Percentiles rank a stretch among this genome's conserved stretches.
Conservation (phyloP, 805 yeast species). For the Candida hungchunana region DNA sequence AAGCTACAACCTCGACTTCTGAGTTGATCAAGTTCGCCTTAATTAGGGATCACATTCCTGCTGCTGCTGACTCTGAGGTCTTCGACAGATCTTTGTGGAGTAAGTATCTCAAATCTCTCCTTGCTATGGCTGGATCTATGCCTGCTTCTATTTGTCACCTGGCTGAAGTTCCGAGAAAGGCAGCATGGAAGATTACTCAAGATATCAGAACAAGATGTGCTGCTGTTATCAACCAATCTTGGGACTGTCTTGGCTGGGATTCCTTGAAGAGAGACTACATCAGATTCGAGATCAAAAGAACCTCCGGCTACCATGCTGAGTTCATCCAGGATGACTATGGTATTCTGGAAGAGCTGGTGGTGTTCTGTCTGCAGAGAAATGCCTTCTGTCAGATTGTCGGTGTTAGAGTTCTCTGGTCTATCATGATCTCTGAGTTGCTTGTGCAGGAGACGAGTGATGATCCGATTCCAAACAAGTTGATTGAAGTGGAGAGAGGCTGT, state of each 20-base stretch:
- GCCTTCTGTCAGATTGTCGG: conserved; percentile 56
- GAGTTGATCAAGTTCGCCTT: conserved; percentile 50
- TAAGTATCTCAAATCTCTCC: conserved; percentile 51
- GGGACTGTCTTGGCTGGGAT: conserved; percentile 73
- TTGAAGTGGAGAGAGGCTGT: conserved; percentile 60
- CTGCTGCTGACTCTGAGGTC: conserved; percentile 39
- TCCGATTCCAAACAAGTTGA: conserved; percentile 46
- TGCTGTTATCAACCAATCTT: conserved; percentile 48
- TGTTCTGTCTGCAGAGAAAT: conserved; percentile 66
- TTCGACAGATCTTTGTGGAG: conserved; percentile 69
- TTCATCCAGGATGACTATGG: conserved; percentile 55
- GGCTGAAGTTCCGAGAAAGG: conserved; percentile 68
- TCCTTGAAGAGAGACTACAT: conserved; percentile 47
- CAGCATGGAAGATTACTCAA: conserved; percentile 59
- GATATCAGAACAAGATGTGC: conserved; percentile 61
- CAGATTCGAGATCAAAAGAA: conserved; percentile 55
- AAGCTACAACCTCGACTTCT: conserved; percentile 50
- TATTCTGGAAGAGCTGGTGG: conserved; percentile 58
- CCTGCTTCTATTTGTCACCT: conserved; percentile 68
- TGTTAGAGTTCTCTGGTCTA: conserved; percentile 64
- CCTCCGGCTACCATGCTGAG: conserved; percentile 70
- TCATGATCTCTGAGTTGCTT: conserved; percentile 62
- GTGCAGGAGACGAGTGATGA: conserved; percentile 56
- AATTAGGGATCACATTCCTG: conserved; percentile 48
- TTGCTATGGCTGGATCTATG: conserved; percentile 59